Percentiles rank a stretch among this genome's conserved stretches.
Conservation (phyloP, 192 early-diverging fungal genomes). For the Podila minutissima region DNA sequence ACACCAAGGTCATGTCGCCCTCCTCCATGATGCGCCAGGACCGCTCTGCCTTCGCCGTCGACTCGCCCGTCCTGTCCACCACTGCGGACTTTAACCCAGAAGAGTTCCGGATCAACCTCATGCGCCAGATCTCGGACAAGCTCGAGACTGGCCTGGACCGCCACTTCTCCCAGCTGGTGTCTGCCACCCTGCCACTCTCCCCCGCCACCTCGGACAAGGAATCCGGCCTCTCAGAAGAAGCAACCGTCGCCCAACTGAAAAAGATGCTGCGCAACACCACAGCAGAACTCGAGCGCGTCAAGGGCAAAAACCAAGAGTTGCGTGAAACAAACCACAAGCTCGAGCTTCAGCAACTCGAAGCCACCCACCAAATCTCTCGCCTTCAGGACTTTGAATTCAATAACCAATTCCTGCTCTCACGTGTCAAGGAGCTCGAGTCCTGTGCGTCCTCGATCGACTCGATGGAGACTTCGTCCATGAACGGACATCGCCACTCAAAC, state of each 20-base stretch:
- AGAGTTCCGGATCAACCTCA: slow-evolving; percentile 42
- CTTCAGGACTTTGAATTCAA: slow-evolving; percentile 41
- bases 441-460: slow-evolving; percentile 35
- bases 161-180: slow-evolving; percentile 42
- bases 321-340: slow-evolving; percentile 38
- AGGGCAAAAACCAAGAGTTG: slow-evolving; percentile 41
- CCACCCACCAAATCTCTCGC: slow-evolving; percentile 30
- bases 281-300: slow-evolving; percentile 28
- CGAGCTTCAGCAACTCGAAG: slow-evolving; percentile 31
- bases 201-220: slow-evolving; percentile 31
- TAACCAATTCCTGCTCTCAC: slow-evolving; percentile 36
- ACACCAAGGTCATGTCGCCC: slow-evolving; percentile 33
- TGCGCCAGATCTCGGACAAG: slow-evolving; percentile 45
- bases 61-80: slow-evolving; percentile 17
- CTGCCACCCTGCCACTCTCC: slow-evolving; percentile 38
- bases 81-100: slow-evolving; percentile 42
- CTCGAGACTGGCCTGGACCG: slow-evolving; percentile 35
- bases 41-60: slow-evolving; percentile 18
- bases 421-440: slow-evolving; percentile 41
- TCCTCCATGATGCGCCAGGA: slow-evolving; percentile 13
- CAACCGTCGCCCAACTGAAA: slow-evolving; percentile 15
- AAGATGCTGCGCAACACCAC: slow-evolving; percentile 19
- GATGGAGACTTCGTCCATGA: slow-evolving; percentile 31
- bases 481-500: slow-evolving; percentile 11
- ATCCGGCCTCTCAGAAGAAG: slow-evolving; percentile 5